These are phyloP conservation scores for Xylaria multiplex DNA, from an alignment of 2,329 filamentous ascomycete genomes.

Conservation along the genomic window DNA sequence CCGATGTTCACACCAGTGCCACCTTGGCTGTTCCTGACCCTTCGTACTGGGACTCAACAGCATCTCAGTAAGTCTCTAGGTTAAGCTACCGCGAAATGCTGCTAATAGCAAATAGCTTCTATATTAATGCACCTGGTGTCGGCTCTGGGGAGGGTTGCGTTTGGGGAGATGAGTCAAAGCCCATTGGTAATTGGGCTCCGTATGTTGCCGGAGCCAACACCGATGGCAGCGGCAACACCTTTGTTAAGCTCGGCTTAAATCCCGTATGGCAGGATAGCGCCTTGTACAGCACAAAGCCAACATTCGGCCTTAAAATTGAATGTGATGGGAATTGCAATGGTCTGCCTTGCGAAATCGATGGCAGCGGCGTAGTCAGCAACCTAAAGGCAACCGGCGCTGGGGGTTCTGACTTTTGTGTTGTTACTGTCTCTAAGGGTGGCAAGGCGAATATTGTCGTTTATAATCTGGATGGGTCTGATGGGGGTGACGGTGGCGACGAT, in stretches of 20 bases:
- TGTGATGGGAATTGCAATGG: slow-evolving; percentile 76
- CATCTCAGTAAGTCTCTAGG: slow-evolving; percentile 73
- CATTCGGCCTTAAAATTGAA: slow-evolving; percentile 75
- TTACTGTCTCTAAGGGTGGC: slow-evolving; percentile 74
- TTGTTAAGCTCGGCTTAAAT: slow-evolving; percentile 80
- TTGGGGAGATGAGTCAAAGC: slow-evolving; percentile 72
- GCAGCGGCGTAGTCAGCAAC: slow-evolving; percentile 69
- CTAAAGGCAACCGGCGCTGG: slow-evolving; percentile 69
- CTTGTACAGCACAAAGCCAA: slow-evolving; percentile 67
- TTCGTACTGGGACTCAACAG: slow-evolving; percentile 76
- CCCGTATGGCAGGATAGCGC: slow-evolving; percentile 72
- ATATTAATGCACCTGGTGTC: slow-evolving; percentile 79
- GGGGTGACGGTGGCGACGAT: slow-evolving; percentile 38
- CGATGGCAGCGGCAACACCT: slow-evolving; percentile 71
- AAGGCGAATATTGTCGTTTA: slow-evolving; percentile 75
- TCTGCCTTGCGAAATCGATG: slow-evolving; percentile 72
- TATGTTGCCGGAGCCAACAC: slow-evolving; percentile 82
- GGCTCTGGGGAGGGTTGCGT: slow-evolving; percentile 69
- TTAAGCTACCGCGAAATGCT: not conserved
- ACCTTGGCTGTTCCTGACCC: slow-evolving; percentile 75
- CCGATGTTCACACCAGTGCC: slow-evolving; percentile 66
- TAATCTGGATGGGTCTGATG: slow-evolving; percentile 56
- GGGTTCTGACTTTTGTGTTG: slow-evolving; percentile 77
- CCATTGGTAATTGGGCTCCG: slow-evolving; percentile 79
- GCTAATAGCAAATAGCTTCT: slow-evolving; percentile 64